These are phyloP conservation scores for Verticillium albo-atrum DNA, from an alignment of 2,329 filamentous ascomycete species.

Conservation along the genomic window DNA sequence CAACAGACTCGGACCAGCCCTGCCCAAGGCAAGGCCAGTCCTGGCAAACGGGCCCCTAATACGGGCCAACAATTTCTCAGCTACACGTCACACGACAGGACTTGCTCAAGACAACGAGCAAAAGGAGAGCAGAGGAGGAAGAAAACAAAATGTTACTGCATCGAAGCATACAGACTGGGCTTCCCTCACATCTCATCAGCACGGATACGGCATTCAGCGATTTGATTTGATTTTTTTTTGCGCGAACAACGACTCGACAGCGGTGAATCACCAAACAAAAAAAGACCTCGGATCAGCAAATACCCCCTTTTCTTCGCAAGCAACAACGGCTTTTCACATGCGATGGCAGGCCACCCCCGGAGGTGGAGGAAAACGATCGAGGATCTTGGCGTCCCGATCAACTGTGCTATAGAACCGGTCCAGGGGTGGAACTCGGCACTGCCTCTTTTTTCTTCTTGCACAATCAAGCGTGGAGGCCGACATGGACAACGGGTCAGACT, in stretches of 20 bases:
- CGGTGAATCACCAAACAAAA: conserved; percentile 35
- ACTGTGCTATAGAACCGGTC: not conserved
- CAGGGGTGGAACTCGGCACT: not conserved
- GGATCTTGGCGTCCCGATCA: not conserved
- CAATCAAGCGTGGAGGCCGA: not conserved
- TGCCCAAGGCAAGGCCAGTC: not conserved
- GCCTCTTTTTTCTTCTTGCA: not conserved
- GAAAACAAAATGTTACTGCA: conserved; percentile 13
- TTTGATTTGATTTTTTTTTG: conserved; percentile 23
- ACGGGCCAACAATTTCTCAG: not conserved
- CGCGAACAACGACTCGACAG: conserved; percentile 24
- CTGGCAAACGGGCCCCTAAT: not conserved
- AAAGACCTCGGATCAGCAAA: conserved; percentile 32
- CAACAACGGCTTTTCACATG: conserved; percentile 14
- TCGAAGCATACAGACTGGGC: conserved; percentile 26
- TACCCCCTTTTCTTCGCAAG: conserved; percentile 14
- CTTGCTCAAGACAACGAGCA: not conserved
- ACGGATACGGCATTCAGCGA: conserved; percentile 44
- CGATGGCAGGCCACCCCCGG: not conserved
- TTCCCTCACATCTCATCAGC: conserved; percentile 22
- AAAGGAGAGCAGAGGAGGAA: conserved; percentile 7
- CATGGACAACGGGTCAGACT: not conserved
- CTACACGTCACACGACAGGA: not conserved
- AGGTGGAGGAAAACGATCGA: conserved; percentile 4
- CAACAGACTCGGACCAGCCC: not conserved